Evolutionary conservation across 2,329 filamentous ascomycete genomes (phyloP), one percentile per base, ranked within the genome.

Genomic region (Pyrenophora teres): DNA sequence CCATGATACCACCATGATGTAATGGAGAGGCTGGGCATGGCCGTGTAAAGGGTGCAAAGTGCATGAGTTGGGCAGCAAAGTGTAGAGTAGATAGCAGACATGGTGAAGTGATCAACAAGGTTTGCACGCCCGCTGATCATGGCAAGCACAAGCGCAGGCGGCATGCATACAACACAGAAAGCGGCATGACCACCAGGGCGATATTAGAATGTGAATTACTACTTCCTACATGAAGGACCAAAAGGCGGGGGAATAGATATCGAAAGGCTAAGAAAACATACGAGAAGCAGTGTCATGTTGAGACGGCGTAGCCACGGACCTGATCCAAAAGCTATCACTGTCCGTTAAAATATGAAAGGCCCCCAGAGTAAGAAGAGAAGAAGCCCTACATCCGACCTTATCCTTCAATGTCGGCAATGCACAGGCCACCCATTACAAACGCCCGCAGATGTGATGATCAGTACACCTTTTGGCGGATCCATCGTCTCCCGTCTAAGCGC

Each of bases 161-260:
- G 25, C 15, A 15, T 1, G 7, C 16, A 32, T 15, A 18, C 19
- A 15, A 15, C 27, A 12, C 25, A n/a, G 12, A 23, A 39, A 2
- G 6, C 12, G 7, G 18, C 16, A 52, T 56, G 48, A 66, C 60
- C 63, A 64, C 64, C 58, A 46, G 65, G 57, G 62, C 69, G 62
- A 60, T 69, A 73, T 72, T 71, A 73, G 63, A 65, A 73, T 55
- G 68, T 65, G 61, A 73, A 74, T 74, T 74, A 73, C 71, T 73
- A 72, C 64, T 65, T 72, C 70, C 67, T 72, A 71, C 60, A 67
- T 68, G 65, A 65, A 72, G 65, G 62, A 64, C 68, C 66, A 70
- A 67, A 68, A 65, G 68, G 54, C 50, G 56, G 71, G 71, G 71
- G 69, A 72, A 73, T 73, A 74, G 68, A 64, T 72, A 70, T 71